These are phyloP conservation scores for Paraphaeosphaeria sporulosa DNA, from an alignment of 2,329 filamentous ascomycete species.

Conservation along the genomic window DNA sequence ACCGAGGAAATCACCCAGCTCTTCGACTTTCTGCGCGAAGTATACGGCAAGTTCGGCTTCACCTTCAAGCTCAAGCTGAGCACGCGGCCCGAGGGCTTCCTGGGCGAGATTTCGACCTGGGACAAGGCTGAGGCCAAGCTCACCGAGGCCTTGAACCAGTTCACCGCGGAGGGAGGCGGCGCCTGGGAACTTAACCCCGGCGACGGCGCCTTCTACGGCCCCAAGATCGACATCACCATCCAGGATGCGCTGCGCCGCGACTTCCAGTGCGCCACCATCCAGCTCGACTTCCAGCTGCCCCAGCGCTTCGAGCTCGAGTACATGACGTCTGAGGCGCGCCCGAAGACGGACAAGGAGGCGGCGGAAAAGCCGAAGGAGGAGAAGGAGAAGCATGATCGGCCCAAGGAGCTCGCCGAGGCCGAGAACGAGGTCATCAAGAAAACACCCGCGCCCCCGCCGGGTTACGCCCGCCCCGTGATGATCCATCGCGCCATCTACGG, in stretches of 20 bases:
- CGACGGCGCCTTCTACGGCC: conserved; percentile 97
- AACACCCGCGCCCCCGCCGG: conserved; percentile 37
- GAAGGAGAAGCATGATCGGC: conserved; percentile 37
- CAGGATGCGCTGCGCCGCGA: conserved; percentile 85
- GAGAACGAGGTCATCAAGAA: conserved; percentile 40
- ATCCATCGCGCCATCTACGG: conserved; percentile 84
- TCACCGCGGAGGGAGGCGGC: conserved; percentile 65
- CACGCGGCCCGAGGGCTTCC: conserved; percentile 86
- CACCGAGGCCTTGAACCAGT: conserved; percentile 79
- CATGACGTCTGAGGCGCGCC: conserved; percentile 71
- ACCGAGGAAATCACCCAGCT: conserved; percentile 78
- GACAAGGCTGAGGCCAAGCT: conserved; percentile 85
- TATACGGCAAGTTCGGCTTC: conserved; percentile 86
- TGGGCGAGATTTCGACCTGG: conserved; percentile 89
- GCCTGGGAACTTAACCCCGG: conserved; percentile 92
- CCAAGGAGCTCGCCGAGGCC: conserved; percentile 25
- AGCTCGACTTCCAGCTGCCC: conserved; percentile 88
- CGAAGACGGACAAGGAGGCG: conserved; percentile 49
- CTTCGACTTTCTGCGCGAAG: conserved; percentile 83
- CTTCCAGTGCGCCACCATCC: conserved; percentile 91
- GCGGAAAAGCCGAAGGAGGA: conserved; percentile 55
- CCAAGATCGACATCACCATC: conserved; percentile 98
- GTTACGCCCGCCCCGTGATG: conserved; percentile 83
- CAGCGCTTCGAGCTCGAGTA: conserved; percentile 89
- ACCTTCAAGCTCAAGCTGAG: conserved; percentile 95